A percentile compares a stretch with the other conserved stretches of the same genome.
phyloP scores from a whole-genome alignment of 306 rosid species.

The Cicer yamashitae region DNA sequence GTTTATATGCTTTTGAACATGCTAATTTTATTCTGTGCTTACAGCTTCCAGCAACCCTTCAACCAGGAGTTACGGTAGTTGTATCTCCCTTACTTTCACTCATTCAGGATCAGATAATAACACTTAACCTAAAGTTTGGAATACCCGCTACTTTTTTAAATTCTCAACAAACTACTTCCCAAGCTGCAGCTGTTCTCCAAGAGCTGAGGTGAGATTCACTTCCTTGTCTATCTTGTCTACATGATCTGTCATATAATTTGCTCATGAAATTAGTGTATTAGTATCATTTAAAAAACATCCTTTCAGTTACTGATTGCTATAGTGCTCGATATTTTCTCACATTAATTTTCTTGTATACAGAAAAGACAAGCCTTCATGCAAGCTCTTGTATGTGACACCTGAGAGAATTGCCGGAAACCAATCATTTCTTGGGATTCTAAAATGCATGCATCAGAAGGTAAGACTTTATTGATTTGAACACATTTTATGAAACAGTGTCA shows the following conservation, averaged over 20 bases:
- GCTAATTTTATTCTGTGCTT: constrained; percentile 43
- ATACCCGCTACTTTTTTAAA: constrained; percentile 91
- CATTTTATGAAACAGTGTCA: constrained; percentile 14
- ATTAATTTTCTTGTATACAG: constrained; percentile 53
- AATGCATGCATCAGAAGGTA: constrained; percentile 81
- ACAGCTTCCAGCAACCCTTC: constrained; percentile 97
- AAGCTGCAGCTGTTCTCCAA: constrained; percentile 81
- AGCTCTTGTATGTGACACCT: constrained; percentile 95
- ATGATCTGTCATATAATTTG: constrained; percentile 28
- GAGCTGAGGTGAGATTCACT: constrained; percentile 82
- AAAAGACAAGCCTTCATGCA: constrained; percentile 95
- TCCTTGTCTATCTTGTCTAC: constrained; percentile 40
- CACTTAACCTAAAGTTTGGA: constrained; percentile 87
- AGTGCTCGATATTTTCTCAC: constrained; percentile 25
- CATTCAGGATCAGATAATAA: constrained; percentile 93
- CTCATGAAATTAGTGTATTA: constrained; percentile 14
- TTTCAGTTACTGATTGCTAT: constrained; percentile 6
- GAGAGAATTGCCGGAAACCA: constrained; percentile 88
- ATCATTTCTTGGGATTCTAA: constrained; percentile 71
- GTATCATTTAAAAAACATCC: constrained; percentile 17
- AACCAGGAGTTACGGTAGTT: constrained; percentile 83
- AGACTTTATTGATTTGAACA: constrained; percentile 39
- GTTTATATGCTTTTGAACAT: constrained; percentile 33
- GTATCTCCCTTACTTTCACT: constrained; percentile 95
- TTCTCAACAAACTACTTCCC: constrained; percentile 89